Conservation (phyloP, 345 rosid genomes). For the Corymbia maculata region DNA sequence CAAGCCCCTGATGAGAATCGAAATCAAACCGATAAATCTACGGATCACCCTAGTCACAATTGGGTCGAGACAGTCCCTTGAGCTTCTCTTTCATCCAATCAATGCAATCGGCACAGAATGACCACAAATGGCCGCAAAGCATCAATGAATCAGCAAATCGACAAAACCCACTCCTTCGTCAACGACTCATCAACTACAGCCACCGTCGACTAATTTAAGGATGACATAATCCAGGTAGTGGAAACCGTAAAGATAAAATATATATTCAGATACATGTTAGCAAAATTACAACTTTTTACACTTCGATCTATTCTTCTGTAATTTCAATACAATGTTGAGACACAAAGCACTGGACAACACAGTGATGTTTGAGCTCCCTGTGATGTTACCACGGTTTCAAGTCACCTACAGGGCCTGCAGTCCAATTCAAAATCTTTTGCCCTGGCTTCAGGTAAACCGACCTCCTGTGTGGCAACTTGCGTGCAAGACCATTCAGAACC, state of each 20-base stretch:
- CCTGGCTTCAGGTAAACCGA: conserved; percentile 49
- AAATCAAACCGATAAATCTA: neutral
- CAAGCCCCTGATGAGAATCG: neutral
- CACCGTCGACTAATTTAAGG: neutral
- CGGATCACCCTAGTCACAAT: neutral
- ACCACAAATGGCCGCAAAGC: neutral
- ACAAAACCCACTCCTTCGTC: neutral
- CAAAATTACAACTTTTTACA: neutral
- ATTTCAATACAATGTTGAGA: neutral
- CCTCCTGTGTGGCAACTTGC: conserved; percentile 73
- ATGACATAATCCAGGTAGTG: neutral
- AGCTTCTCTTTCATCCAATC: neutral
- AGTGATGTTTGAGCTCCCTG: neutral
- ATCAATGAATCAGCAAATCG: neutral
- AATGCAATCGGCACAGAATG: neutral
- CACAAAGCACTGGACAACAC: neutral
- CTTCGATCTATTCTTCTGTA: neutral
- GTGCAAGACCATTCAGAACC: conserved; percentile 89
- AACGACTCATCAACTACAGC: neutral
- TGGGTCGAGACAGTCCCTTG: neutral
- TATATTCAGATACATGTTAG: neutral
- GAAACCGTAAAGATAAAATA: neutral
- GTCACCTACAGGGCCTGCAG: conserved; percentile 87
- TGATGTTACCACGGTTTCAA: conserved; percentile 81
- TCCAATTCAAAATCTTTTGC: conserved; percentile 79